Conservation (phyloP, 495 filamentous ascomycete species). For the Aspergillus carlsbadensis region DNA sequence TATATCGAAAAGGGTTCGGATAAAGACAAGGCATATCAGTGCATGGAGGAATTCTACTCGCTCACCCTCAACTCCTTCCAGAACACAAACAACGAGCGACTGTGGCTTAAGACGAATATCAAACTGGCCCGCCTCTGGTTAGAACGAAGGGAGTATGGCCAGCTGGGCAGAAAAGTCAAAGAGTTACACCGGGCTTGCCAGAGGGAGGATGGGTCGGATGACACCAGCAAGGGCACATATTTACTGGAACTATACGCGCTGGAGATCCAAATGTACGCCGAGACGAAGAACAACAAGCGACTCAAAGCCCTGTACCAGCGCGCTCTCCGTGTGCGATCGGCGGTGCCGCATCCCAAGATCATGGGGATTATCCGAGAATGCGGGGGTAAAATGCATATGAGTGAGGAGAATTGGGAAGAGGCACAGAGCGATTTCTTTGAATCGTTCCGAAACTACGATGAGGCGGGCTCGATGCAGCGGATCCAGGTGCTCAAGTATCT, state of each 20-base stretch:
- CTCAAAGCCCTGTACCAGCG: slow-evolving; percentile 90
- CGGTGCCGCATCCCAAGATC: slow-evolving; percentile 96
- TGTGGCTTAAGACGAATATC: slow-evolving; percentile 98
- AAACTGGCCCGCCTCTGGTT: slow-evolving; percentile 91
- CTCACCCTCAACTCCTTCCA: slow-evolving; percentile 91
- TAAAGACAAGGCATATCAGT: slow-evolving; percentile 71
- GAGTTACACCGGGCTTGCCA: slow-evolving; percentile 90
- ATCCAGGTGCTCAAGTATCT: slow-evolving; percentile 98
- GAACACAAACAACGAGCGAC: slow-evolving; percentile 93
- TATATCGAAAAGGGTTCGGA: slow-evolving; percentile 93
- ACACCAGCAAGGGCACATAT: slow-evolving; percentile 95
- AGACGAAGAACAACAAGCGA: slow-evolving; percentile 95
- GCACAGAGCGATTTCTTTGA: slow-evolving; percentile 98
- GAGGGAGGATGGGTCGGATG: slow-evolving; percentile 83
- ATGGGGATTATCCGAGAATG: slow-evolving; percentile 99
- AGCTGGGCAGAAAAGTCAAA: slow-evolving; percentile 78
- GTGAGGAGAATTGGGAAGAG: slow-evolving; percentile 98
- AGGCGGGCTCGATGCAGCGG: slow-evolving; percentile 90
- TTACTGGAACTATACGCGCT: slow-evolving; percentile 93
- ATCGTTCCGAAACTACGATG: slow-evolving; percentile 98
- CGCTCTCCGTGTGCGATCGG: slow-evolving; percentile 85
- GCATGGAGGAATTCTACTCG: slow-evolving; percentile 96
- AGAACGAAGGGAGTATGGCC: slow-evolving; percentile 82
- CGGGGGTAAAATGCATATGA: slow-evolving; percentile 99
- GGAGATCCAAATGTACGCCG: slow-evolving; percentile 98